Evolutionary conservation across 495 filamentous ascomycete genomes (phyloP).

Genomic region (Aspergillus sclerotiicarbonarius): DNA sequence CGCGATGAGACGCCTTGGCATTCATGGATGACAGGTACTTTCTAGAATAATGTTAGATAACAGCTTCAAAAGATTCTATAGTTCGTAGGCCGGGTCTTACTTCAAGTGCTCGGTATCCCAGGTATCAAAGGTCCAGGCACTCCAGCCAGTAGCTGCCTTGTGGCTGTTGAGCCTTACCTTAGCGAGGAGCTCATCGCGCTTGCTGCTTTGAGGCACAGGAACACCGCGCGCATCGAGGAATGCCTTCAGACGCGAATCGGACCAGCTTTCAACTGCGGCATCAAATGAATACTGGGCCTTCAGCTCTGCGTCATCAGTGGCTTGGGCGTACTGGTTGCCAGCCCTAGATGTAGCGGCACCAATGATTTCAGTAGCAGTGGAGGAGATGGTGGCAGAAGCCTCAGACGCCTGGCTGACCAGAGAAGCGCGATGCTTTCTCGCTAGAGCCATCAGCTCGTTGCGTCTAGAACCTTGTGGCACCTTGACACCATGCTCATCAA

Average conservation of each 20-base stretch:
- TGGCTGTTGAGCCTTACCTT: conserved; percentile 69
- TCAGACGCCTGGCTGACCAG: conserved; percentile 63
- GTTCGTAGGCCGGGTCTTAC: conserved; percentile 31
- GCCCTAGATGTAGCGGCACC: conserved; percentile 83
- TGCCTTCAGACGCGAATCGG: conserved; percentile 72
- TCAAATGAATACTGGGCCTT: conserved; percentile 70
- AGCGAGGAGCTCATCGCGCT: conserved; percentile 76
- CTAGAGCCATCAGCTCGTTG: conserved; percentile 88
- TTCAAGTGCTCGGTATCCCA: conserved; percentile 75
- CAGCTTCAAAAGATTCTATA: conserved; percentile 1
- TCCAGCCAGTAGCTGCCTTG: conserved; percentile 69
- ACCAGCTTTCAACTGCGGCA: conserved; percentile 62
- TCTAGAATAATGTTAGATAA: conserved; percentile 36
- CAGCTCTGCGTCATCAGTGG: conserved; percentile 65
- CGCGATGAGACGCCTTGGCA: conserved; percentile 63
- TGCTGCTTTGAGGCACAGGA: conserved; percentile 72
- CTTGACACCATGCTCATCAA: conserved; percentile 70
- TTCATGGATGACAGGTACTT: conserved; percentile 68
- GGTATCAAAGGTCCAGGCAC: conserved; percentile 82
- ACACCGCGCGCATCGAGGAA: conserved; percentile 54
- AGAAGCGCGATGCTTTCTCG: conserved; percentile 81
- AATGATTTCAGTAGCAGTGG: conserved; percentile 54
- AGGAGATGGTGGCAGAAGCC: conserved; percentile 46
- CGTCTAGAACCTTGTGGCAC: conserved; percentile 87
- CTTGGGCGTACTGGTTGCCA: conserved; percentile 72